phyloP scores from a whole-genome alignment of 495 filamentous ascomycete genomes.

The Sphaerosporella brunnea region DNA sequence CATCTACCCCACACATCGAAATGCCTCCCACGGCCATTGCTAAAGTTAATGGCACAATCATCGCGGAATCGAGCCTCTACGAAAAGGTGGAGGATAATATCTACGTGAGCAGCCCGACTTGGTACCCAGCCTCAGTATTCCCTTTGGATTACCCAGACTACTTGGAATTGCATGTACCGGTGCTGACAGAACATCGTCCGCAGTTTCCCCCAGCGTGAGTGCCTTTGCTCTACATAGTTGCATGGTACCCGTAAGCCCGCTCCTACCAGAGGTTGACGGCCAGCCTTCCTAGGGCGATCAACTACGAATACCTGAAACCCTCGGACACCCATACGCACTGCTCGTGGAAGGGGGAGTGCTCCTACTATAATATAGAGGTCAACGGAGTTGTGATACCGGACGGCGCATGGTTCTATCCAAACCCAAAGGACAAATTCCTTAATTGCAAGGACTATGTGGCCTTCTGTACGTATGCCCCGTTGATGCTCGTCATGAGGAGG shows the following conservation, averaged over 20 bases:
- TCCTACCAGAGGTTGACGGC: too few species aligned
- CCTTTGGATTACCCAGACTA: background rate
- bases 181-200: background rate
- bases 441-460: constrained; percentile 47
- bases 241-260: too few species aligned
- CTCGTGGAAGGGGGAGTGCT: constrained; percentile 52
- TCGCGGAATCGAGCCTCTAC: constrained; percentile 45
- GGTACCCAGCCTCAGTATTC: background rate
- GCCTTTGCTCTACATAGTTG: background rate
- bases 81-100: constrained; percentile 56
- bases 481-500: constrained; percentile 25
- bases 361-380: constrained; percentile 46
- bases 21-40: constrained; percentile 35
- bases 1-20: too few species aligned
- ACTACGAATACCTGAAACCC: constrained; percentile 32
- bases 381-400: constrained; percentile 40
- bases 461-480: constrained; percentile 40
- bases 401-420: constrained; percentile 52
- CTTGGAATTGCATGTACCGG: background rate
- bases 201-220: constrained; percentile 24
- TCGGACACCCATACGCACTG: constrained; percentile 39
- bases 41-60: constrained; percentile 36
- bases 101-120: constrained; percentile 34
- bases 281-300: constrained; percentile 30
- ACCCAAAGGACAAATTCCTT: constrained; percentile 38